Evolutionary conservation across 2,329 filamentous ascomycete species (phyloP).

Genomic region (Fusarium albidum): DNA sequence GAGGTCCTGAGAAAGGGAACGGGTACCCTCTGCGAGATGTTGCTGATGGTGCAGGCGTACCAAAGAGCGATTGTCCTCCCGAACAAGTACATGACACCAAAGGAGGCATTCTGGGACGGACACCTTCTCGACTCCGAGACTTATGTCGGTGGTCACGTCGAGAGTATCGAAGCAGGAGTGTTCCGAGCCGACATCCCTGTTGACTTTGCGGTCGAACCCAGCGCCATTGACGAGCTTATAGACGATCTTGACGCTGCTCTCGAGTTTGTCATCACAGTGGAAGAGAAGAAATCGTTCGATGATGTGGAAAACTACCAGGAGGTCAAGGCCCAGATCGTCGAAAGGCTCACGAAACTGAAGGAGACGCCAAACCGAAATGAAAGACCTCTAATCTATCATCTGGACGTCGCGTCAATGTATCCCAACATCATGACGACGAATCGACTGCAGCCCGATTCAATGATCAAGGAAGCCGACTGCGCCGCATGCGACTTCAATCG

Average conservation of each 20-base stretch:
- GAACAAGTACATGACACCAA: conserved; percentile 92
- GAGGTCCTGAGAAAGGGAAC: conserved; percentile 95
- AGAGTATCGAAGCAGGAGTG: conserved; percentile 98
- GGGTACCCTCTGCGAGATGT: conserved; percentile 98
- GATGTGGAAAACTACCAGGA: conserved; percentile 85
- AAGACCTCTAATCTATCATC: conserved; percentile 91
- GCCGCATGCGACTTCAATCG: conserved; percentile 98
- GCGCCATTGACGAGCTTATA: conserved; percentile 88
- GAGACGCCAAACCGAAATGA: conserved; percentile 85
- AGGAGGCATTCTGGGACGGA: conserved; percentile 95
- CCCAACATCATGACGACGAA: conserved; percentile 99
- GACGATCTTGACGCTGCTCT: conserved; percentile 87
- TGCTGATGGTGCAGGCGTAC: conserved; percentile 98
- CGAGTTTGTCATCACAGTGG: conserved; percentile 84
- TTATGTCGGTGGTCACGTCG: conserved; percentile 97
- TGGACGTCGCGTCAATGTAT: conserved; percentile 99
- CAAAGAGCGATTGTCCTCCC: conserved; percentile 90
- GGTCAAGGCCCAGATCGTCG: conserved; percentile 82
- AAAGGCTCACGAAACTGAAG: conserved; percentile 75
- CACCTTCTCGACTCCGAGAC: conserved; percentile 97
- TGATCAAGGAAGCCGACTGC: conserved; percentile 96
- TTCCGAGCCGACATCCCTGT: conserved; percentile 96
- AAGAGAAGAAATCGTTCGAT: conserved; percentile 83
- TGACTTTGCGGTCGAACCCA: conserved; percentile 89
- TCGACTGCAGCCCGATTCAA: conserved; percentile 95